These are phyloP conservation scores for Daldinia bambusicola DNA, from an alignment of 495 filamentous ascomycete species.

Conservation along the genomic window DNA sequence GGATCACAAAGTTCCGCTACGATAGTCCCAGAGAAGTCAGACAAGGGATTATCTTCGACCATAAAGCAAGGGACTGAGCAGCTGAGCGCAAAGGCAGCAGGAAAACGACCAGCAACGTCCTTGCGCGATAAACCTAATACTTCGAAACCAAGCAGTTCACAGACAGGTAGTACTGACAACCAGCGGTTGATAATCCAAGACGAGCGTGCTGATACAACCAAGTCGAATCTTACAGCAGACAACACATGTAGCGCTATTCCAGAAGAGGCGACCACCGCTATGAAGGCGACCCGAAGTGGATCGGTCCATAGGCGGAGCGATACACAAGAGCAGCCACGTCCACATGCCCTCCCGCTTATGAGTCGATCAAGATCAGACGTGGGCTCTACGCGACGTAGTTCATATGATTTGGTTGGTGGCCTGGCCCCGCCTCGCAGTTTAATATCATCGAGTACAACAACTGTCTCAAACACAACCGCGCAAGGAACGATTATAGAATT, in stretches of 20 bases:
- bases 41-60: constrained; percentile 15
- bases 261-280: constrained; percentile 7
- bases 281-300: constrained; percentile 27
- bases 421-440: constrained; percentile 39
- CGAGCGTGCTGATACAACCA: background rate
- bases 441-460: constrained; percentile 50
- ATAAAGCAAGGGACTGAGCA: constrained; percentile 15
- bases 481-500: constrained; percentile 52
- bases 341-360: constrained; percentile 41
- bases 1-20: constrained; percentile 34
- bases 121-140: constrained; percentile 23
- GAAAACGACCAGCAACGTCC: constrained; percentile 48
- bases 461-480: constrained; percentile 46
- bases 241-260: constrained; percentile 4
- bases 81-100: constrained; percentile 52
- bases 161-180: constrained; percentile 7
- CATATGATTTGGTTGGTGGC: constrained; percentile 41
- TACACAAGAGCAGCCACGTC: constrained; percentile 35
- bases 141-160: constrained; percentile 27
- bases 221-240: constrained; percentile 23
- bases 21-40: constrained; percentile 31
- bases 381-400: constrained; percentile 33
- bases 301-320: constrained; percentile 35
- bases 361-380: constrained; percentile 47
- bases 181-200: constrained; percentile 3